Conservation (phyloP, 1,139 yeast species). For the Kluyveromyces sp. region DNA sequence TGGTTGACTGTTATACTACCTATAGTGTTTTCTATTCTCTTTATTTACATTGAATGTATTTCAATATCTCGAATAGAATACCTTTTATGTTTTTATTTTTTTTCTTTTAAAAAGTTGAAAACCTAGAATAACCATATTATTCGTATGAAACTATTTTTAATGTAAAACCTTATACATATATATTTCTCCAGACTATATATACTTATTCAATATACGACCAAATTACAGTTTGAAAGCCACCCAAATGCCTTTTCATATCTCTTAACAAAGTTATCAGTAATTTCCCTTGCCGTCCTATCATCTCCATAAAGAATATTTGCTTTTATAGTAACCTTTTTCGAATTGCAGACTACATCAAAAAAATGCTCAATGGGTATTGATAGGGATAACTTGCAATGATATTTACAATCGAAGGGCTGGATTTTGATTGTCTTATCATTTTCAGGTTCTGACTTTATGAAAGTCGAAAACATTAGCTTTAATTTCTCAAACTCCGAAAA, state of each 20-base stretch:
- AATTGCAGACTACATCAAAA: not conserved
- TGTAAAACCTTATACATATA: too few species aligned
- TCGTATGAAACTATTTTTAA: not conserved
- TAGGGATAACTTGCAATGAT: slow-evolving; percentile 1
- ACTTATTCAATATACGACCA: not conserved
- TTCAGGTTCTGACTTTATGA: not conserved
- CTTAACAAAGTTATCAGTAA: not conserved
- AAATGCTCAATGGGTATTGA: slow-evolving; percentile 1
- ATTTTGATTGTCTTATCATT: not conserved
- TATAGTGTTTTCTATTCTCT: too few species aligned
- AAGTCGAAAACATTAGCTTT: slow-evolving; percentile 5
- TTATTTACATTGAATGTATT: too few species aligned
- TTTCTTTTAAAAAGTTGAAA: too few species aligned
- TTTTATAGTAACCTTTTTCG: not conserved
- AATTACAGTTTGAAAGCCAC: slow-evolving; percentile 1
- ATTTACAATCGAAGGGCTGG: not conserved
- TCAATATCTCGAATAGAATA: too few species aligned
- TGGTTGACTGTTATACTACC: too few species aligned
- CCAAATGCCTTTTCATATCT: not conserved
- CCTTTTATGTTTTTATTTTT: too few species aligned
- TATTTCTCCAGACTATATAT: too few species aligned
- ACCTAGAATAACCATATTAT: too few species aligned
- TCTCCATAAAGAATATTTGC: slow-evolving; percentile 3
- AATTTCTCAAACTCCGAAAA: slow-evolving; percentile 6
- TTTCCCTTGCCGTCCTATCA: not conserved